Base-by-base conservation (phyloP, 225 moss, liverwort and hornwort species). In the Asterella californica region DNA sequence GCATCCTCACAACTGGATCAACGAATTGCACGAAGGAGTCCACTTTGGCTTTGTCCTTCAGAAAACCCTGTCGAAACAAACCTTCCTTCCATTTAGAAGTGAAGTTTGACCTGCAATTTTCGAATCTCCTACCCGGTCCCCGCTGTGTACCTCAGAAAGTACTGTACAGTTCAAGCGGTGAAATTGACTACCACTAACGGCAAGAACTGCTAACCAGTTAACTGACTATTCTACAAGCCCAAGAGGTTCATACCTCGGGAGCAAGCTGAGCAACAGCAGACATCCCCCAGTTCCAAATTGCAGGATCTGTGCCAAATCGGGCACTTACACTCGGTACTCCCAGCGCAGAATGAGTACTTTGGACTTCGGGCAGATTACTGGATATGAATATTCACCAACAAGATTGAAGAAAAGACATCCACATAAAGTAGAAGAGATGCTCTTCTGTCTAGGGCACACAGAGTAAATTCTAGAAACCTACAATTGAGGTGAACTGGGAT, bases 261-360 rank as follows among this genome's bases (percentile, higher is more conserved):
- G 82, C 88, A 64, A 90, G 83, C 59, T 81, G 74, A 27, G 94
- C 91, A 71, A 96, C 90, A 25, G 90, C 84, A 74, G 87, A 89
- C 92, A 94, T 94, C 62, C 92, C 91, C 84, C 91, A 84, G 70
- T 96, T 96, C 96, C 92, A 94, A 42, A 96, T 80, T 78, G 91
- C 87, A 83, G 92, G 96, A 81, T 89, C 92, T 6, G 96, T 94
- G 72, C 92, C 92, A 55, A 96, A 96, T 50, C 93, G 84, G 11
- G 91, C 94, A 81, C 91, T 94, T 76, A 94, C 92, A 52, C 87
- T 96, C 64, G 92, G 94, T 75, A 90, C 85, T 80, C 84, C 84
- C 2, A 94, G 82, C n/a, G 88, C 78, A 72, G 87, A 33, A 82
- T 90, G 87, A 79, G 91, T 88, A 78, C 91, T 94, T 81, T 72